phyloP scores from a whole-genome alignment of 352 stramenopile species.

The Globisporangium polare region DNA sequence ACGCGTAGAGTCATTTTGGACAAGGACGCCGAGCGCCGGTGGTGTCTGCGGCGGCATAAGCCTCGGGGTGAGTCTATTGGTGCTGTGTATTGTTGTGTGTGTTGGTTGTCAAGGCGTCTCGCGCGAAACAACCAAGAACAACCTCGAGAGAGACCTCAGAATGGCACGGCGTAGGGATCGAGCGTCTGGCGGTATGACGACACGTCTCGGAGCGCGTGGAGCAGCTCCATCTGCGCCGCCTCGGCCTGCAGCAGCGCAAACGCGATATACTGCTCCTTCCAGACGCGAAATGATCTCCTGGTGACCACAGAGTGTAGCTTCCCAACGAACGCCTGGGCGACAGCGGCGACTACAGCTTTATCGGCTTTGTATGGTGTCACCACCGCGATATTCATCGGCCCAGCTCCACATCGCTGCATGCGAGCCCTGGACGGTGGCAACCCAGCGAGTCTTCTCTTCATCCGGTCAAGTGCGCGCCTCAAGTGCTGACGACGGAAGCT shows the following conservation, averaged over 20 bases:
- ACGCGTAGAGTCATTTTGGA: conserved; percentile 9
- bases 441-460: neutral
- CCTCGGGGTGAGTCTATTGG: neutral
- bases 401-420: neutral
- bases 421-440: neutral
- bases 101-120: neutral
- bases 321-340: conserved; percentile 18
- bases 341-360: conserved; percentile 11
- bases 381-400: no score
- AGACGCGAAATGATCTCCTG: conserved; percentile 33
- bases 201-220: conserved; percentile 33
- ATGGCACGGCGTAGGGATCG: conserved; percentile 20
- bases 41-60: neutral
- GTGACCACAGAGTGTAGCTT: conserved; percentile 20
- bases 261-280: conserved; percentile 49
- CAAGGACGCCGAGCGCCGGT: neutral
- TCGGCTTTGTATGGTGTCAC: neutral
- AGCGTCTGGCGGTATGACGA: conserved; percentile 35
- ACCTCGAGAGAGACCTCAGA: neutral
- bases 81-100: neutral
- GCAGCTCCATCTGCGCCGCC: conserved; percentile 36
- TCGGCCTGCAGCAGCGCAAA: conserved; percentile 40
- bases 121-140: neutral
- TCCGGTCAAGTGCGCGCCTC: conserved; percentile 19
- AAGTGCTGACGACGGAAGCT: conserved; percentile 6